Percentiles rank a stretch among this genome's conserved stretches.
Evolutionary conservation across 129 eudicot genomes (phyloP).

Genomic region (Flaveria linearis): DNA sequence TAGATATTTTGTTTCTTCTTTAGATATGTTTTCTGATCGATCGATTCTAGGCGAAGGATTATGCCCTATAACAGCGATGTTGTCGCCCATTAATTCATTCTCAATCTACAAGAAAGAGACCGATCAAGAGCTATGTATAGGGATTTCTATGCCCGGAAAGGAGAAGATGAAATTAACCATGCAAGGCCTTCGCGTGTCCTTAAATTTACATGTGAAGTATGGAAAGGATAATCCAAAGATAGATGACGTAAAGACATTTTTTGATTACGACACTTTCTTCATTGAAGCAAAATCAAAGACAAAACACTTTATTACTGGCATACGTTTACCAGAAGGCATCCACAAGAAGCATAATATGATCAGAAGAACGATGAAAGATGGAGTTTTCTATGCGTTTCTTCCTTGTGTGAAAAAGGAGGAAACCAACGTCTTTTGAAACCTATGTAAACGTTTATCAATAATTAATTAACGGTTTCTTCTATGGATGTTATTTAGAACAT

Average conservation of each 20-base stretch:
- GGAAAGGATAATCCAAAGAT: neutral
- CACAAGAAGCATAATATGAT: constrained; percentile 1
- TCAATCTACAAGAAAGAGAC: neutral
- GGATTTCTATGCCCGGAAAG: neutral
- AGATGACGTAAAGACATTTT: neutral
- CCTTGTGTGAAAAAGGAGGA: neutral
- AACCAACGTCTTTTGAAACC: too few species aligned
- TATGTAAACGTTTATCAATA: too few species aligned
- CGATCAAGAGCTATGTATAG: neutral
- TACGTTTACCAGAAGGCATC: neutral
- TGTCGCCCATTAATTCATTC: neutral
- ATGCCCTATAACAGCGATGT: neutral
- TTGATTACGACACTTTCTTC: neutral
- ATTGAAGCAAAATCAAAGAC: neutral
- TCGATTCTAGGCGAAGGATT: neutral
- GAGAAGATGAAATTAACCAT: neutral
- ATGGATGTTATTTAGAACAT: too few species aligned
- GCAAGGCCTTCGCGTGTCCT: neutral
- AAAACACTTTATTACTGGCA: neutral
- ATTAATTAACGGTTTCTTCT: too few species aligned
- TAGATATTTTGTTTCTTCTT: neutral
- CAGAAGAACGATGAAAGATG: neutral
- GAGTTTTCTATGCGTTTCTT: neutral
- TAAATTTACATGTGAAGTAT: neutral
- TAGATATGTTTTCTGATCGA: neutral